Conservation (phyloP, 768 basidiomycete genomes). For the Brasilioporus rufonigricans region DNA sequence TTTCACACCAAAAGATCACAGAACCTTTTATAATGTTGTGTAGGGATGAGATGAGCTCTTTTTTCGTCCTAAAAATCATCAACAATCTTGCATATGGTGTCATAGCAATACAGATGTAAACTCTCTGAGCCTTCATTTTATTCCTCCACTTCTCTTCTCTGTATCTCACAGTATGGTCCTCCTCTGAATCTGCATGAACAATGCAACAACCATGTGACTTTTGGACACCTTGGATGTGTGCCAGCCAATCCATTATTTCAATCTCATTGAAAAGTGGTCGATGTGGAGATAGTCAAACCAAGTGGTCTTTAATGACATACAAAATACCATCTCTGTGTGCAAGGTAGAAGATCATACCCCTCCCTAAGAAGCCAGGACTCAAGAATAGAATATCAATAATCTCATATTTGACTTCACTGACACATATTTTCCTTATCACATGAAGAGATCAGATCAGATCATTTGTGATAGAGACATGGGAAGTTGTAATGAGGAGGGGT, state of each 20-base stretch:
- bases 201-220: neutral
- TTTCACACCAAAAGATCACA: neutral
- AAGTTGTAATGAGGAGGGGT: too few species aligned
- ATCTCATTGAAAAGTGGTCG: neutral
- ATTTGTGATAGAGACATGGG: too few species aligned
- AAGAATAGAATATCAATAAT: neutral
- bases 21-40: neutral
- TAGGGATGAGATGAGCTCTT: neutral
- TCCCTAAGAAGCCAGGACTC: neutral
- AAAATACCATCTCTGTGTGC: too few species aligned
- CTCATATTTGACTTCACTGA: neutral
- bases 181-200: neutral
- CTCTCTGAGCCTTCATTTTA: neutral
- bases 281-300: neutral
- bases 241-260: neutral
- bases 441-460: too few species aligned
- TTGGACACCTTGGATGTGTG: neutral
- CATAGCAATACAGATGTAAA: neutral
- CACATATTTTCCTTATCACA: neutral
- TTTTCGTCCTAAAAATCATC: neutral
- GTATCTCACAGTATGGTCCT: neutral
- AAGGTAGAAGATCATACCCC: neutral
- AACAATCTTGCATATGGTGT: neutral
- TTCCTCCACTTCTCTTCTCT: neutral
- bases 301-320: neutral